Evolutionary conservation across 2,329 filamentous ascomycete species (phyloP), one percentile per base, ranked within the genome.

Genomic region (Colletotrichum destructivum): DNA sequence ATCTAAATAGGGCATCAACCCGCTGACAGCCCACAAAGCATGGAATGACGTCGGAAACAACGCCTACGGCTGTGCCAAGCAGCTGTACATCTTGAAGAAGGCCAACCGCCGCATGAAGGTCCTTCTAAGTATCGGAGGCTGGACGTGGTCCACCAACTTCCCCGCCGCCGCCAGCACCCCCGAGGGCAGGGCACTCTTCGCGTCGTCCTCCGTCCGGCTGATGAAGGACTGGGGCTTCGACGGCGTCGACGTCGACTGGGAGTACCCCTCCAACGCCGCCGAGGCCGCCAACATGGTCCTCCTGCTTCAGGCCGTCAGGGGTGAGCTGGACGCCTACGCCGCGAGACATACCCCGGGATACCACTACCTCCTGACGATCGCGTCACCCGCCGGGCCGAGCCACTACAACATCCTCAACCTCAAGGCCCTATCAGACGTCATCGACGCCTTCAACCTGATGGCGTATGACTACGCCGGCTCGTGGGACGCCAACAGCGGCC

Each of bases 111-210:
- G 93, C 61, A 82, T 97, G 69, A 97, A 97, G 82, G 87, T 92
- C 2, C 83, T 96, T 16, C 87, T 96, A 11, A 94, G 91, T 40
- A 92, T 97, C 71, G 94, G 94, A 47, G 94, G 94, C 15, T 96
- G 92, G 90, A 93, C 90, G 0, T 94, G 93, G 79, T 93, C 92
- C 5, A 82, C 88, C 62, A 92, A 93, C 76, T 94, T 96, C 78
- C 85, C 89, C 0, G 83, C 84, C 7, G 88, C 91, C 0, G 90
- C 89, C 0, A 89, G 89, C 21, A 92, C 91, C 0, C 84, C 87
- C 0, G 83, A 84, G 8, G 90, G 92, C 8, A 88, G 94, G 13
- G 82, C 84, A 69, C 86, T 74, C 2, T 97, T 97, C 78, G 94
- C 93, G 1, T 80, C 86, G 16, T 90, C 88, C 26, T 91, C 93